Conservation (phyloP, 2,329 filamentous ascomycete species). For the Alternaria panax region DNA sequence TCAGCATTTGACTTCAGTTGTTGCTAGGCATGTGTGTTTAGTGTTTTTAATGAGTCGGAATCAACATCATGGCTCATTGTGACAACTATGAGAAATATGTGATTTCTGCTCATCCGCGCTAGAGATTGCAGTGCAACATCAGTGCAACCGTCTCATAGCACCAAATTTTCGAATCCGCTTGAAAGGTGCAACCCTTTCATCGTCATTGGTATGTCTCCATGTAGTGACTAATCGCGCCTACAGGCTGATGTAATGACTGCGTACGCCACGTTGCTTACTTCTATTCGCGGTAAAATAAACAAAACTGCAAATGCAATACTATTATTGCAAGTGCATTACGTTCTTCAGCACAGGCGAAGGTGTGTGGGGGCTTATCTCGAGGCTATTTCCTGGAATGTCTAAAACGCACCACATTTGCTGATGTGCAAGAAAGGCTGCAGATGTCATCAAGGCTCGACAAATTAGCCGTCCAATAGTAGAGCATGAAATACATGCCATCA, state of each 20-base stretch:
- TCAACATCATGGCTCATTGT: neutral
- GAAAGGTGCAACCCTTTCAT: too few relatives aligned
- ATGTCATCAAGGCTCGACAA: too few relatives aligned
- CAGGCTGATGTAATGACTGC: neutral
- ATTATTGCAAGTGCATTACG: too few relatives aligned
- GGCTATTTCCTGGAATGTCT: neutral
- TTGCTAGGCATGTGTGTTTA: neutral
- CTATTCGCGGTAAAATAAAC: neutral
- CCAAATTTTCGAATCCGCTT: too few relatives aligned
- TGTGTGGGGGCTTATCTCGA: too few relatives aligned
- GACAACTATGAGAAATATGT: neutral
- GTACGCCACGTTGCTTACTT: neutral
- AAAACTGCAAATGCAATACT: neutral
- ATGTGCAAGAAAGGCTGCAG: too few relatives aligned
- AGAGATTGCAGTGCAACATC: neutral
- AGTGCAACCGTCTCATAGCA: neutral
- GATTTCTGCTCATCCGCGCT: neutral
- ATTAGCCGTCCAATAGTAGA: too few relatives aligned
- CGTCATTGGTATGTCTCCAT: neutral
- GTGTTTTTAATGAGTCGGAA: accelerated
- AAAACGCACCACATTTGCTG: too few relatives aligned
- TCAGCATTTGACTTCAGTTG: neutral
- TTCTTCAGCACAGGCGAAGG: too few relatives aligned
- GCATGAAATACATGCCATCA: too few relatives aligned
- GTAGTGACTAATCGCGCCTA: neutral